Percentiles rank a stretch among this genome's conserved stretches.
These are phyloP conservation scores for Microsporum ferrugineum DNA, from an alignment of 2,329 filamentous ascomycete genomes.

Conservation along the genomic window DNA sequence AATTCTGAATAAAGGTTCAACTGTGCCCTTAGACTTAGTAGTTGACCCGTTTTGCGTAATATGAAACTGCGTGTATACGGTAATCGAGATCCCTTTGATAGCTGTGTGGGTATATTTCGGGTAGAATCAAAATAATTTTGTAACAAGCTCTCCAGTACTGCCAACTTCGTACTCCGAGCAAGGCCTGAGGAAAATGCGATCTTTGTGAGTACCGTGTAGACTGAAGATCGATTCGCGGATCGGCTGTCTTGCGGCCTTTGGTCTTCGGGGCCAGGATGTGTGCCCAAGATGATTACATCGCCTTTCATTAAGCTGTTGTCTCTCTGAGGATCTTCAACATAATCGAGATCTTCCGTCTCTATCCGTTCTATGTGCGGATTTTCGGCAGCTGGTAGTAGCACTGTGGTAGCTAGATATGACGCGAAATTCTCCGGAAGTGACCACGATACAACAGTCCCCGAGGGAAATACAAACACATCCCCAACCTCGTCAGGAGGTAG, in stretches of 20 bases:
- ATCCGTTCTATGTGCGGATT: slow-evolving; percentile 59
- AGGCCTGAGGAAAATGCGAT: slow-evolving; percentile 94
- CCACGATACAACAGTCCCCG: slow-evolving; percentile 88
- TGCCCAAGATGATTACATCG: slow-evolving; percentile 81
- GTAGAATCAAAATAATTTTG: slow-evolving; percentile 80
- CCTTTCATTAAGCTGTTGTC: slow-evolving; percentile 70
- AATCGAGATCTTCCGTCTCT: slow-evolving; percentile 86
- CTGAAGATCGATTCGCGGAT: slow-evolving; percentile 24
- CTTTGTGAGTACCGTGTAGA: slow-evolving; percentile 68
- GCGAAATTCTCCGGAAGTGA: slow-evolving; percentile 67
- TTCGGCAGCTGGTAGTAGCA: slow-evolving; percentile 64
- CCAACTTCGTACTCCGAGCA: slow-evolving; percentile 84
- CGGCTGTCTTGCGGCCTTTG: slow-evolving; percentile 15
- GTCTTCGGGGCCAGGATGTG: slow-evolving; percentile 40
- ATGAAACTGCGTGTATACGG: slow-evolving; percentile 66
- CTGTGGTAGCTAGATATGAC: slow-evolving; percentile 55
- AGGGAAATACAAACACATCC: slow-evolving; percentile 92
- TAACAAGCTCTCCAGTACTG: slow-evolving; percentile 74
- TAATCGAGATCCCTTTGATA: slow-evolving; percentile 55
- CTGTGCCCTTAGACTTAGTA: slow-evolving; percentile 78
- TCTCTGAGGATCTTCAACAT: slow-evolving; percentile 59
- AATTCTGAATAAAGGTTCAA: slow-evolving; percentile 95
- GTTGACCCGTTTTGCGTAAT: slow-evolving; percentile 82
- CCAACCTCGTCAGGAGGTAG: slow-evolving; percentile 45
- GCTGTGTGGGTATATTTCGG: slow-evolving; percentile 63